Conservation (phyloP, 2,329 filamentous ascomycete species). For the Mycosphaerella sp. region DNA sequence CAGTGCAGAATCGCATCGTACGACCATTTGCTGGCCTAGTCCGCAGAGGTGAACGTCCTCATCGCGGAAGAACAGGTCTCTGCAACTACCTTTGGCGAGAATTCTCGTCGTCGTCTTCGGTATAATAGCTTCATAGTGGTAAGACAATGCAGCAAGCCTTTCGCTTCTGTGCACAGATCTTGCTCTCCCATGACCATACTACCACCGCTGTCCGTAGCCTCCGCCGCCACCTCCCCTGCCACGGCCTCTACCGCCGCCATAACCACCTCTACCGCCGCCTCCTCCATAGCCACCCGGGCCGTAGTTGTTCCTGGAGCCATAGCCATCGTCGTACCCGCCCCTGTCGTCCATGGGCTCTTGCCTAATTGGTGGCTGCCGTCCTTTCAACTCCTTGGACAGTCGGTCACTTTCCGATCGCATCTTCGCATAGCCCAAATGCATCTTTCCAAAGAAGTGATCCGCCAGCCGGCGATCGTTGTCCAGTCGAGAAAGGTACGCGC, state of each 20-base stretch:
- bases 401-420: conserved; percentile 91
- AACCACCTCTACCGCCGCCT: conserved; percentile 18
- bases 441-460: conserved; percentile 99
- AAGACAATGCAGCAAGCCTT: background rate
- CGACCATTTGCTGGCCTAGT: too few relatives aligned
- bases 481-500: conserved; percentile 82
- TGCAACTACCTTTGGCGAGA: too few relatives aligned
- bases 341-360: conserved; percentile 40
- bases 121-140: background rate
- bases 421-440: conserved; percentile 96
- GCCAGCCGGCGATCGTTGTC: conserved; percentile 92
- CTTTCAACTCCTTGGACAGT: conserved; percentile 81
- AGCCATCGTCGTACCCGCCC: conserved; percentile 36
- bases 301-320: conserved; percentile 36
- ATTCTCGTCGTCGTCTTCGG: too few relatives aligned
- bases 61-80: too few relatives aligned
- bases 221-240: background rate
- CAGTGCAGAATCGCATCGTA: too few relatives aligned
- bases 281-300: conserved; percentile 21
- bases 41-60: too few relatives aligned
- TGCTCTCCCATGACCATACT: background rate
- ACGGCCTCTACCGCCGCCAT: conserved; percentile 14
- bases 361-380: conserved; percentile 55
- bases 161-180: background rate
- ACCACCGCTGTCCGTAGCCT: background rate